Conservation (phyloP, 1,284 basidiomycete species). For the Thelephora terrestris region DNA sequence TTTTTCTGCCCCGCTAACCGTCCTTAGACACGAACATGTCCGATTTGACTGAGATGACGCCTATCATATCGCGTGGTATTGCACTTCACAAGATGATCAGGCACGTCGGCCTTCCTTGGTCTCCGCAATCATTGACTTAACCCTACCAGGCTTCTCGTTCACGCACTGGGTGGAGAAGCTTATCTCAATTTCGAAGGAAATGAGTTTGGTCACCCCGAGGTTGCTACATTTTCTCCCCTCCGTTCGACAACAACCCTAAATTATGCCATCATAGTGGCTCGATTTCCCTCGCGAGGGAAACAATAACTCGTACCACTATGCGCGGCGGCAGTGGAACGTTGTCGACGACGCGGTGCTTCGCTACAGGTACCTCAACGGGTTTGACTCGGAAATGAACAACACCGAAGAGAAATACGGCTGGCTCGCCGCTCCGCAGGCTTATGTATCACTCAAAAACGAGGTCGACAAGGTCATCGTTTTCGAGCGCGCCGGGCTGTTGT, state of each 20-base stretch:
- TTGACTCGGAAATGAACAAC: slow-evolving; percentile 91
- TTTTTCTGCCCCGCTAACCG: slow-evolving; percentile 20
- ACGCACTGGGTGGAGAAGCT: slow-evolving; percentile 91
- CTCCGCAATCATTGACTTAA: not conserved
- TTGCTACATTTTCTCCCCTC: slow-evolving; percentile 20
- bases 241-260: not conserved
- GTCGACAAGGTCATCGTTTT: slow-evolving; percentile 87
- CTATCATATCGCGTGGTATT: slow-evolving; percentile 81
- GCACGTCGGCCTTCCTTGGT: slow-evolving; percentile 31
- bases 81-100: slow-evolving; percentile 97
- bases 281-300: slow-evolving; percentile 97
- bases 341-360: slow-evolving; percentile 80
- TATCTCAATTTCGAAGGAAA: slow-evolving; percentile 99
- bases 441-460: slow-evolving; percentile 91
- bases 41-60: slow-evolving; percentile 77
- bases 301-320: slow-evolving; percentile 90
- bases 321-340: slow-evolving; percentile 92
- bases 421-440: slow-evolving; percentile 82
- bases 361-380: slow-evolving; percentile 90
- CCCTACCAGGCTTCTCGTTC: slow-evolving; percentile 68
- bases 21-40: slow-evolving; percentile 90
- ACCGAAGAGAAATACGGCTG: slow-evolving; percentile 74
- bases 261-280: slow-evolving; percentile 65
- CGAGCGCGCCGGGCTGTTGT: slow-evolving; percentile 87
- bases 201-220: slow-evolving; percentile 96